phyloP scores from a whole-genome alignment of 2,329 filamentous ascomycete genomes.

The Raffaelea deltoideospora region DNA sequence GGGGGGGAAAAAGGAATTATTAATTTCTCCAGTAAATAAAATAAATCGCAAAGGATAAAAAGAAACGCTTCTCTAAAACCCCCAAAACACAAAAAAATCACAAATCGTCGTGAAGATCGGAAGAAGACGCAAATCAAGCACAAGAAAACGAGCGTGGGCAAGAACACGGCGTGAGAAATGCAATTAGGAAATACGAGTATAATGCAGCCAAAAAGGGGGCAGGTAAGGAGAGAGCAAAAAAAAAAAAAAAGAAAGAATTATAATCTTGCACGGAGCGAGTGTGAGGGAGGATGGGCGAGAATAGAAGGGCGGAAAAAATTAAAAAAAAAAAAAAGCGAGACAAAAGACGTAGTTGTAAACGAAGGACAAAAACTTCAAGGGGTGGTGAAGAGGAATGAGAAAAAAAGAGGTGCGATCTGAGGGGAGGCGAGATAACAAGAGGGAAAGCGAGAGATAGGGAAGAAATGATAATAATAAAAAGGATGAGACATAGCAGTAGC shows the following conservation, averaged over 20 bases:
- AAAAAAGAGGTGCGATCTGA: not conserved
- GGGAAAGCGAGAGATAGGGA: not conserved
- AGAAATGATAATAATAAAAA: conserved; percentile 1
- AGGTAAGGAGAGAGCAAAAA: not conserved
- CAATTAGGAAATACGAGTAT: conserved; percentile 4
- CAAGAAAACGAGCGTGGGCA: no score
- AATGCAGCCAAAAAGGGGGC: conserved; percentile 1
- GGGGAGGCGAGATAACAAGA: not conserved
- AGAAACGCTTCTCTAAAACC: no score
- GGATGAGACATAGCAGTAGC: not conserved
- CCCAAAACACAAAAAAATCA: no score
- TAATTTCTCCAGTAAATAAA: no score
- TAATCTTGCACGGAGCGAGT: no score
- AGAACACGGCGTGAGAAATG: conserved; percentile 10
- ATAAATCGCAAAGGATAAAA: no score
- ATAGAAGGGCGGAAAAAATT: not conserved
- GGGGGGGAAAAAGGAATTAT: no score
- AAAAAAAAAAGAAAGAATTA: not conserved
- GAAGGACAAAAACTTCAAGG: not conserved
- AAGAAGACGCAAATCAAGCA: no score
- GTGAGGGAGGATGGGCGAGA: not conserved
- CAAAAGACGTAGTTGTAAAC: not conserved
- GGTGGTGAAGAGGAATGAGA: not conserved
- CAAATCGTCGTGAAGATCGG: no score
- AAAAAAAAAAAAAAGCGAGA: not conserved